Base-by-base conservation (phyloP, 2,329 filamentous ascomycete species). In the Penicillium sp. region DNA sequence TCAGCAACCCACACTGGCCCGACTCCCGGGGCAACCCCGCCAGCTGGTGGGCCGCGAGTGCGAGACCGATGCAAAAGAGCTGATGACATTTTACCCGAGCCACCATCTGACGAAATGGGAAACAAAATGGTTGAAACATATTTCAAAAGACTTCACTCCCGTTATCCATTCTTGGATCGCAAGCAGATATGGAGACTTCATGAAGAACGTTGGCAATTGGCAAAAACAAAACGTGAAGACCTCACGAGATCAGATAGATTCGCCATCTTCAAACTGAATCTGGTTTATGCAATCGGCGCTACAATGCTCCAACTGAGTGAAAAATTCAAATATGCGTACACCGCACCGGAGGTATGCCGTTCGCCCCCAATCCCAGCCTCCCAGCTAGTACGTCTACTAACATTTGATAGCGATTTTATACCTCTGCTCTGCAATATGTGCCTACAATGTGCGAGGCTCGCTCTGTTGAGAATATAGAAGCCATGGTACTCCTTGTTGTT, bases 231-330 rank as follows among this genome's bases (percentile, higher is more conserved):
- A 33, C 65, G 72, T 10, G 71, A 73, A 54, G 66, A 71, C 6
- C 61, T 73, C 10, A 64, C 68, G 2, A 62, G 62, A 36, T 50
- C 60, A 14, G 71, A 79, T 51, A 70, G 77, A 40, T 81, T 78
- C 60, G 76, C 76, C 0, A 71, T 80, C 10, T 82, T 82, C 63
- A 81, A 80, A 58, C 63, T 82, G 14, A 81, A 81, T 56, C 72
- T 82, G 68, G 75, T 79, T 1, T 83, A 81, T 65, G 79, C 79
- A 3, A 82, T 82, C 56, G 79, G 79, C 0, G 76, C 79, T 13
- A 80, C 78, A 13, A 71, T 79, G 58, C 71, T 82, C 23, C 75
- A 77, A 24, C 56, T 81, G 14, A 81, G 75, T 2, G 78, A 81
- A 57, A 75, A 70, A 48, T 77, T 77, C 58, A 75, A 70, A 52